Evolutionary conservation across 2,329 filamentous ascomycete species (phyloP).

Genomic region (Colletotrichum plurivorum): DNA sequence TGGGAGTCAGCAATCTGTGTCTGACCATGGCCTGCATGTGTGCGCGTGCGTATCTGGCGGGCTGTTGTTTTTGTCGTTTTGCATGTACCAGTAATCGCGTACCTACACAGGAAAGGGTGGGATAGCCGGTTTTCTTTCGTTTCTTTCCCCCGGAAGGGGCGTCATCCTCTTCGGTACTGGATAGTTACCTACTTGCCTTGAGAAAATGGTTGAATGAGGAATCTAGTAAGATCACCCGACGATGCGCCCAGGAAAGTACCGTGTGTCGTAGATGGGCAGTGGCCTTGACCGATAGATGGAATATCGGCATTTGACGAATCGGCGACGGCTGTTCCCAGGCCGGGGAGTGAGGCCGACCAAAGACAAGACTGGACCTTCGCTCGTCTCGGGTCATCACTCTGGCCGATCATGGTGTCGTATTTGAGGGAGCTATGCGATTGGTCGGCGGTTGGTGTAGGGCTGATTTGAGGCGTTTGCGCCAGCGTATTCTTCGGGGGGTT

Average conservation of each 20-base stretch:
- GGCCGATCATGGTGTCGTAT: conserved; percentile 22
- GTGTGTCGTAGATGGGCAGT: too few species aligned
- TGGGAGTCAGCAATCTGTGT: neutral
- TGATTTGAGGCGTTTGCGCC: conserved; percentile 5
- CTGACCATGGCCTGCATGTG: neutral
- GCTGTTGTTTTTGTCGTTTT: conserved; percentile 4
- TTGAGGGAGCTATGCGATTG: conserved; percentile 31
- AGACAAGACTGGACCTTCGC: too few species aligned
- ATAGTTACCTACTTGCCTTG: too few species aligned
- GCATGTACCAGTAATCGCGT: conserved; percentile 18
- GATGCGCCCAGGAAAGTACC: too few species aligned
- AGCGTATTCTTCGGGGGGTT: conserved; percentile 43
- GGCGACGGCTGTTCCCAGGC: too few species aligned
- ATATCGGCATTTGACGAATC: too few species aligned
- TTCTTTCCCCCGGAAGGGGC: neutral
- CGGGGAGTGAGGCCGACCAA: too few species aligned
- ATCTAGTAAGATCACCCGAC: too few species aligned
- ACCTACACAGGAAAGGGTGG: conserved; percentile 2
- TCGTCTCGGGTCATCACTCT: conserved; percentile 27
- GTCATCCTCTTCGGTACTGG: too few species aligned
- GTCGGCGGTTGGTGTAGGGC: conserved; percentile 1
- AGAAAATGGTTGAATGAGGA: too few species aligned
- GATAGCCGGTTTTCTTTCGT: conserved; percentile 4
- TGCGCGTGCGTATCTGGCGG: neutral
- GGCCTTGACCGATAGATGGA: too few species aligned